These are phyloP conservation scores for Cornus controversa DNA, from an alignment of 148 eudicot genomes.

Conservation along the genomic window DNA sequence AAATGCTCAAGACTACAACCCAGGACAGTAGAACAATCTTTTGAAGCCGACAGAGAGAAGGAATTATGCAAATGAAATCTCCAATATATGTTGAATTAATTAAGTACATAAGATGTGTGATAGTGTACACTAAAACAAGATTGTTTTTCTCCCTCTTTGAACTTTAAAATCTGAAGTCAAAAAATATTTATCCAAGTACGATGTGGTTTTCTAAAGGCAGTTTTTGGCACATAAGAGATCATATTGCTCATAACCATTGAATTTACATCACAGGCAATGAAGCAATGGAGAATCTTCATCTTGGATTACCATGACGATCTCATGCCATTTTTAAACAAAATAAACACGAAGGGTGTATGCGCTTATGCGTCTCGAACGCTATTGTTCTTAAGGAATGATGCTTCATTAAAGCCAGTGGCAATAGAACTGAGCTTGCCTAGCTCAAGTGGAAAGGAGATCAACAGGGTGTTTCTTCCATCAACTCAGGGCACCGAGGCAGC, in stretches of 20 bases:
- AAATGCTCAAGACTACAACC: too few relatives aligned
- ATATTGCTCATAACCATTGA: neutral
- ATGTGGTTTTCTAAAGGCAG: neutral
- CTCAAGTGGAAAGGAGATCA: neutral
- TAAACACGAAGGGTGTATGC: conserved; percentile 17
- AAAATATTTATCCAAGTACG: neutral
- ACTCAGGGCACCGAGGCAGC: conserved; percentile 8
- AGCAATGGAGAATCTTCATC: conserved; percentile 26
- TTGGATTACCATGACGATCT: conserved; percentile 36
- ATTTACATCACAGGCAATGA: conserved; percentile 27
- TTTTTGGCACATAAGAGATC: neutral
- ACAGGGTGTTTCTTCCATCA: conserved; percentile 7
- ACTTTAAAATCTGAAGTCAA: too few relatives aligned
- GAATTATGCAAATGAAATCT: too few relatives aligned
- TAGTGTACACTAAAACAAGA: too few relatives aligned
- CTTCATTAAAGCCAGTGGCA: conserved; percentile 39
- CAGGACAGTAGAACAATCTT: too few relatives aligned
- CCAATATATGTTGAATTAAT: too few relatives aligned
- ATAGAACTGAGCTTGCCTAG: conserved; percentile 38
- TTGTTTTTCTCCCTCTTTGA: too few relatives aligned
- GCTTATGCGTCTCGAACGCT: conserved; percentile 42
- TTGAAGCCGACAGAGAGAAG: too few relatives aligned
- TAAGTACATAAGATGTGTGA: too few relatives aligned
- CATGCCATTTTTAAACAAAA: conserved; percentile 34
- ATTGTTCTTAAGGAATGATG: conserved; percentile 30